Conservation (phyloP, 805 yeast genomes). For the Tetrapisispora phaffii region DNA sequence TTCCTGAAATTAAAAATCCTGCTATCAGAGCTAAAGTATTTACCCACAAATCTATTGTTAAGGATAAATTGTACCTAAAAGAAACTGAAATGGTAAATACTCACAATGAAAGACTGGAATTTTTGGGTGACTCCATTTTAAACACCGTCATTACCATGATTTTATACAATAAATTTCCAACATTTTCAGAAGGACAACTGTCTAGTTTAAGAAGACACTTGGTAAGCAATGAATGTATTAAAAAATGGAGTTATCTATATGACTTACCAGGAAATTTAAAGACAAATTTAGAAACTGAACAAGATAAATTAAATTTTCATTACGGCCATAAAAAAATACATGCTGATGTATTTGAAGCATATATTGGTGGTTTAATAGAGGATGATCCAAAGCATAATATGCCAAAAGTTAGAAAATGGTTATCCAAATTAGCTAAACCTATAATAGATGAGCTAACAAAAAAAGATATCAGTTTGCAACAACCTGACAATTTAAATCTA, state of each 20-base stretch:
- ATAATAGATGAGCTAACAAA: slow-evolving; percentile 25
- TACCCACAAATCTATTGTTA: slow-evolving; percentile 65
- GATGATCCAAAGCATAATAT: slow-evolving; percentile 36
- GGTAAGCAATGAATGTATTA: slow-evolving; percentile 63
- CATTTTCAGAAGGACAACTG: slow-evolving; percentile 70
- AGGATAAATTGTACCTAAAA: slow-evolving; percentile 46
- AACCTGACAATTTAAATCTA: slow-evolving; percentile 35
- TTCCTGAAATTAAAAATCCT: slow-evolving; percentile 58
- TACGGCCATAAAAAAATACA: slow-evolving; percentile 57
- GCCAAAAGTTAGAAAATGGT: slow-evolving; percentile 46
- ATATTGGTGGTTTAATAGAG: slow-evolving; percentile 77
- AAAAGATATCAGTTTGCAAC: slow-evolving; percentile 21
- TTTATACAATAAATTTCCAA: slow-evolving; percentile 55
- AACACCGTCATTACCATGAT: slow-evolving; percentile 63
- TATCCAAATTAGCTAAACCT: slow-evolving; percentile 41
- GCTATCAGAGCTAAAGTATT: slow-evolving; percentile 61
- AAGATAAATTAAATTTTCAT: slow-evolving; percentile 25
- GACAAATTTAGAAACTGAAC: slow-evolving; percentile 34
- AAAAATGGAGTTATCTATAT: slow-evolving; percentile 60
- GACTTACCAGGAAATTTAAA: slow-evolving; percentile 51
- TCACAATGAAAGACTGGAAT: slow-evolving; percentile 83
- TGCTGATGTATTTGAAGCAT: slow-evolving; percentile 92
- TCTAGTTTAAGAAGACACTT: slow-evolving; percentile 60
- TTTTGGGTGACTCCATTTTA: slow-evolving; percentile 79
- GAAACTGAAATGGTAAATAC: slow-evolving; percentile 47